Evolutionary conservation across 495 filamentous ascomycete genomes (phyloP).

Genomic region (Durotheca rogersii): DNA sequence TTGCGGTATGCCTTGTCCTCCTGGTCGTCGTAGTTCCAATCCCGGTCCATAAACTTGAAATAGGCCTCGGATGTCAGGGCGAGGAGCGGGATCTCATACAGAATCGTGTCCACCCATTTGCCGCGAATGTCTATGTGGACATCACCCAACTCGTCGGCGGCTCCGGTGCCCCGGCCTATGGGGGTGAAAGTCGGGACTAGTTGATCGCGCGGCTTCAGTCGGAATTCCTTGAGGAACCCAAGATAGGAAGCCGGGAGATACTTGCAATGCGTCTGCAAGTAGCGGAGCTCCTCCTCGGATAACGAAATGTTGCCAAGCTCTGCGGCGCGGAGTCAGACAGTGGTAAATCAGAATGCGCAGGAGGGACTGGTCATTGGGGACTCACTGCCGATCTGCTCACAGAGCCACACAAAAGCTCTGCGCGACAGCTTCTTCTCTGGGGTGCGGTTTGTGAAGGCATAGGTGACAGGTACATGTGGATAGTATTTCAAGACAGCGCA

Average conservation of each 20-base stretch:
- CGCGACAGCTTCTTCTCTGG: slow-evolving; percentile 87
- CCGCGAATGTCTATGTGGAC: slow-evolving; percentile 73
- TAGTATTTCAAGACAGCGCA: slow-evolving; percentile 91
- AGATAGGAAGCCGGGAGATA: slow-evolving; percentile 80
- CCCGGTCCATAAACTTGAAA: slow-evolving; percentile 89
- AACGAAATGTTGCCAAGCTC: slow-evolving; percentile 77
- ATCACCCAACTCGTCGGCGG: slow-evolving; percentile 70
- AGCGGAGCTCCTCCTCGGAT: slow-evolving; percentile 73
- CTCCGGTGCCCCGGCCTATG: slow-evolving; percentile 58
- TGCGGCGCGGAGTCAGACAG: slow-evolving; percentile 33
- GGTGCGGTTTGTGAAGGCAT: slow-evolving; percentile 92
- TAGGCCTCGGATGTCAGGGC: slow-evolving; percentile 92
- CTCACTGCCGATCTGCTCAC: slow-evolving; percentile 75
- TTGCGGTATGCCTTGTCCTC: slow-evolving; percentile 80
- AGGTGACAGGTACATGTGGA: slow-evolving; percentile 79
- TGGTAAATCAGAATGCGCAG: slow-evolving; percentile 7
- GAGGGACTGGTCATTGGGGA: slow-evolving; percentile 1
- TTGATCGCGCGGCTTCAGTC: slow-evolving; percentile 76
- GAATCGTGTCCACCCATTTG: slow-evolving; percentile 89
- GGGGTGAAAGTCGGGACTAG: slow-evolving; percentile 70
- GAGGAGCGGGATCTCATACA: slow-evolving; percentile 95
- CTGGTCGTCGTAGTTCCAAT: slow-evolving; percentile 84
- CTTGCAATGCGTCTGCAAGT: slow-evolving; percentile 73
- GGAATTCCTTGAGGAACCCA: slow-evolving; percentile 75
- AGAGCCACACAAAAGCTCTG: slow-evolving; percentile 80